Base-by-base conservation (phyloP, 306 rosid genomes). In the Vigna reflexopilosa region DNA sequence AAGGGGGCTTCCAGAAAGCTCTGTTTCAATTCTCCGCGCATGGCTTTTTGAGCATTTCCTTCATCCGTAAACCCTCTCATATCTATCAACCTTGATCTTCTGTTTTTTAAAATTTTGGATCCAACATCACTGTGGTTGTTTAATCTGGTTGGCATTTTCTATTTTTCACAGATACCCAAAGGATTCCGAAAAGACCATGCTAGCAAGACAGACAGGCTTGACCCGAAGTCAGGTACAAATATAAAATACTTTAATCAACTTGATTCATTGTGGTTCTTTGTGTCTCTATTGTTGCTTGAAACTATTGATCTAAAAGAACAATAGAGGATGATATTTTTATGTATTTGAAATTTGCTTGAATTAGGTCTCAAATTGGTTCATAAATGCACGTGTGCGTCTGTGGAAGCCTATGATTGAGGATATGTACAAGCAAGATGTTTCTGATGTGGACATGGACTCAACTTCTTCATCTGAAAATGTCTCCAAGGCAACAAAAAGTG, bases 351-450 rank as follows among this genome's bases (percentile, higher is more conserved):
- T 22, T 51, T 77, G 73, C 40, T 40, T 79, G 71, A 44, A 26
- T 71, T 80, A 92, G 97, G 97, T 92, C 80, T 88, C 97, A 45
- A 92, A 92, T 85, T 92, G 97, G 97, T 92, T 92, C 73, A 92
- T 92, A 82, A 92, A 92, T 79, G 97, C 97, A 3, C 82, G 97
- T 1, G 97, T 92, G 67, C 97, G 95, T 66, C 91, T 92, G 24
- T 92, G 97, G 97, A 92, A 92, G 76, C 97, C 97, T 75, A 92
- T 92, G 95, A 91, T 90, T 36, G 97, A 92, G 85, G 95, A 90
- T 75, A 92, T 92, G 93, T 87, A 92, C 93, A 92, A 92, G 79
- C 93, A 88, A 86, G 97, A 92, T 85, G 73, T 32, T 66, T 89
- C 89, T 34, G 90, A 83, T 72, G 88, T 81, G 7, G 97, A 81